phyloP scores from a whole-genome alignment of 2,329 filamentous ascomycete genomes.

The Fusarium transvaalense region DNA sequence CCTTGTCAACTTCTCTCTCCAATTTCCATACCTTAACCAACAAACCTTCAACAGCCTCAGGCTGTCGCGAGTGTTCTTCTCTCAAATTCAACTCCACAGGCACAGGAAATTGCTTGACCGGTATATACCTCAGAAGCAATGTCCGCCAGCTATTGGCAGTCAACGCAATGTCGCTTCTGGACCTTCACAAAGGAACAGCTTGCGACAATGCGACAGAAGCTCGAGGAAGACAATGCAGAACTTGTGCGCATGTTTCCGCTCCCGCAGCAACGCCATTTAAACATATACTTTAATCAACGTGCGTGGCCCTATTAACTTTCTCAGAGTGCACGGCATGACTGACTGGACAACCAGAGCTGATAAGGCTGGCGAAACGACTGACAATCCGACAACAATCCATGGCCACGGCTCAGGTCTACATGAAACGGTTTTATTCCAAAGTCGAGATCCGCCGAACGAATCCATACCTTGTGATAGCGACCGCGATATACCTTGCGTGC shows the following conservation, averaged over 20 bases:
- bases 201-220: constrained; percentile 77
- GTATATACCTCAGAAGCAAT: constrained; percentile 61
- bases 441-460: constrained; percentile 94
- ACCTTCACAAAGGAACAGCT: constrained; percentile 88
- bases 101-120: constrained; percentile 13
- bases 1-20: constrained; percentile 28
- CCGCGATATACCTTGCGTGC: constrained; percentile 92
- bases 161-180: constrained; percentile 91
- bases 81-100: not conserved
- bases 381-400: constrained; percentile 90
- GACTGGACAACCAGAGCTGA: constrained; percentile 70
- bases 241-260: constrained; percentile 84
- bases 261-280: constrained; percentile 83
- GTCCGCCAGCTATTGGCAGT: constrained; percentile 98
- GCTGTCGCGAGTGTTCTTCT: constrained; percentile 2
- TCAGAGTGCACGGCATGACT: constrained; percentile 1
- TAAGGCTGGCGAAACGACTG: constrained; percentile 85
- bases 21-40: constrained; percentile 6
- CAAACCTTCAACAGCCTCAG: constrained; percentile 18
- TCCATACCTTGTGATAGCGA: constrained; percentile 92
- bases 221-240: constrained; percentile 80
- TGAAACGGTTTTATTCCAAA: constrained; percentile 92
- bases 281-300: constrained; percentile 95
- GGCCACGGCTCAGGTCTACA: constrained; percentile 93
- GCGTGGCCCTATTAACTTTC: constrained; percentile 50